Evolutionary conservation across 108 stramenopile species (phyloP).

Genomic region (Mediolabrus comicus): DNA sequence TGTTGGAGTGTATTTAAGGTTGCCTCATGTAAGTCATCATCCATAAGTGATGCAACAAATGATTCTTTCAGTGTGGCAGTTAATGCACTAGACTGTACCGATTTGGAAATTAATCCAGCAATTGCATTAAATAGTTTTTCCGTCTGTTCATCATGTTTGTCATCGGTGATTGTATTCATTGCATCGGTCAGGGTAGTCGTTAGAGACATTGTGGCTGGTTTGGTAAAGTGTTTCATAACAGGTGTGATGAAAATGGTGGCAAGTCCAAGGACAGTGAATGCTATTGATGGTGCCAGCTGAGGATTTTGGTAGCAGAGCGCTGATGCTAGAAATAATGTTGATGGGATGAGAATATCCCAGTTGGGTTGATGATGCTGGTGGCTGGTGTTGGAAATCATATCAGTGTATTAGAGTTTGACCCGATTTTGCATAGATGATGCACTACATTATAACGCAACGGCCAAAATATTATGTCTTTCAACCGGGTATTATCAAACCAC

Average conservation of each 20-base stretch:
- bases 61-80: conserved; percentile 16
- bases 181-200: conserved; percentile 6
- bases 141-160: conserved; percentile 7
- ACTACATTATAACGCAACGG: no score
- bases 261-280: conserved; percentile 12
- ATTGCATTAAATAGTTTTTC: conserved; percentile 17
- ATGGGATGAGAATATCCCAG: conserved; percentile 21
- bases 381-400: no score
- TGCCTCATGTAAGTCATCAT: conserved; percentile 22
- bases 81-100: conserved; percentile 14
- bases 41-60: conserved; percentile 8
- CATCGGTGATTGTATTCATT: conserved; percentile 16
- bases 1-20: conserved; percentile 17
- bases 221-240: conserved; percentile 8
- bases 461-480: no score
- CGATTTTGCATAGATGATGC: no score
- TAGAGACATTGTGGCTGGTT: conserved; percentile 13
- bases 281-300: conserved; percentile 8
- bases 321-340: conserved; percentile 13
- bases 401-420: no score
- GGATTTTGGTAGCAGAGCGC: conserved; percentile 16
- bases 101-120: conserved; percentile 15
- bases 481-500: no score
- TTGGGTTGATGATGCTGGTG: no score
- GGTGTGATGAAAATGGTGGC: conserved; percentile 15